These are phyloP conservation scores for Penicillium brevicompactum DNA, from an alignment of 2,329 filamentous ascomycete species.

Conservation along the genomic window DNA sequence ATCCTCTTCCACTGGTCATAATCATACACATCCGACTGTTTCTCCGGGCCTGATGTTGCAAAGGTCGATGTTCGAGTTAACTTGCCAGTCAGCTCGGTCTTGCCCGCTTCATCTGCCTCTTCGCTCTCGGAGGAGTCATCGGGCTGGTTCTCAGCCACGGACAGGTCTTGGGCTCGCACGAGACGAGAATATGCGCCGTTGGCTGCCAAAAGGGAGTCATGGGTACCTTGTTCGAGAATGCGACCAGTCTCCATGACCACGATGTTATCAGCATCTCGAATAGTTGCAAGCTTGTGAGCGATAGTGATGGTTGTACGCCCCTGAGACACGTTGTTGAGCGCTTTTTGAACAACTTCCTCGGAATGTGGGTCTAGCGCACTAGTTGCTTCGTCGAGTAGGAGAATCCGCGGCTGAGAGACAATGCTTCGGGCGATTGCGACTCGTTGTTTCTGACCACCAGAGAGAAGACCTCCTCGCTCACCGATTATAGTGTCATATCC, in stretches of 20 bases:
- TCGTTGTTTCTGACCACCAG: conserved; percentile 90
- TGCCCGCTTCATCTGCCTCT: not conserved
- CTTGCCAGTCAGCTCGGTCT: not conserved
- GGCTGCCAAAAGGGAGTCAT: conserved; percentile 37
- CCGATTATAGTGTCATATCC: conserved; percentile 84
- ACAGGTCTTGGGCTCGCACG: conserved; percentile 52
- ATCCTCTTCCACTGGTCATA: conserved; percentile 10
- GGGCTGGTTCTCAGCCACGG: conserved; percentile 13
- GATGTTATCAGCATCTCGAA: conserved; percentile 49
- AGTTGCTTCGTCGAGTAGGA: conserved; percentile 89
- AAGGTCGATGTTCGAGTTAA: conserved; percentile 4
- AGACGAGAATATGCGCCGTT: conserved; percentile 42
- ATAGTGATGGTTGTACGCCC: conserved; percentile 47
- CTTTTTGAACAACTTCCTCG: conserved; percentile 82
- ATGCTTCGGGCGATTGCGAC: conserved; percentile 83
- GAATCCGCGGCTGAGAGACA: conserved; percentile 77
- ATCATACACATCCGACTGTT: conserved; percentile 4
- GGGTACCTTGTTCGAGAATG: conserved; percentile 49
- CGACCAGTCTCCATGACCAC: conserved; percentile 47
- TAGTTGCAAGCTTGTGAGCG: conserved; percentile 49
- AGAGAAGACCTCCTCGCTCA: conserved; percentile 78
- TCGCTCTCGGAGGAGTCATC: conserved; percentile 14
- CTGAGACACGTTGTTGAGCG: conserved; percentile 71
- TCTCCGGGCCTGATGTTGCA: not conserved
- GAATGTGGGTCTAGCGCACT: conserved; percentile 84